These are phyloP conservation scores for Bolboschoenoplectus hybrid DNA, from an alignment of 202 grass and related monocot species.

Conservation along the genomic window DNA sequence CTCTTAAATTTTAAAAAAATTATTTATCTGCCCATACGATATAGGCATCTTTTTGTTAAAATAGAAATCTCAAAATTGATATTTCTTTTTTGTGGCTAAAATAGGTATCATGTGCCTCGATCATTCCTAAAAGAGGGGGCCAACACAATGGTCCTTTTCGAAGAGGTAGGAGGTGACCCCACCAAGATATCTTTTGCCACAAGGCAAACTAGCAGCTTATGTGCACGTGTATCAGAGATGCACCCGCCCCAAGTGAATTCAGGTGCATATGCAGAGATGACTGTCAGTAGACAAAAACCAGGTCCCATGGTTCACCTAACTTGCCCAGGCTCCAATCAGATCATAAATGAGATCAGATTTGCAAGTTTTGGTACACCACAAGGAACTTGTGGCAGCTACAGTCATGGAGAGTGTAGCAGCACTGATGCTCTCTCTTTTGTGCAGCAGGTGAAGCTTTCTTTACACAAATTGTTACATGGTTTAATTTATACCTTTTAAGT, in stretches of 20 bases:
- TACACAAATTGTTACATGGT: conserved; percentile 13
- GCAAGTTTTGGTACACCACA: conserved; percentile 88
- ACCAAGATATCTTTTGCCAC: conserved; percentile 76
- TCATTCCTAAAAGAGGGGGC: conserved; percentile 73
- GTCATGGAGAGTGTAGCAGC: conserved; percentile 83
- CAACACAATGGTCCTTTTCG: conserved; percentile 85
- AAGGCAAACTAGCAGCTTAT: conserved; percentile 60
- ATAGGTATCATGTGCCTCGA: conserved; percentile 90
- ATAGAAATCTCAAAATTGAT: conserved; percentile 6
- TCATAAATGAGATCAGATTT: conserved; percentile 83
- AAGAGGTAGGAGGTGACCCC: conserved; percentile 86
- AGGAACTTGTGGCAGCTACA: conserved; percentile 78
- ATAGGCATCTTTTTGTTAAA: neutral
- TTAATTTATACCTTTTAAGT: conserved; percentile 5
- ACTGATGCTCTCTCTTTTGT: conserved; percentile 63
- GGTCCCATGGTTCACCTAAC: conserved; percentile 65
- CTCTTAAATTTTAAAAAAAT: neutral
- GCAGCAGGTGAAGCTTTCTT: conserved; percentile 62
- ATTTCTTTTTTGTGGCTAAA: neutral
- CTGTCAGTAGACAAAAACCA: conserved; percentile 45
- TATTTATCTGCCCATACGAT: neutral
- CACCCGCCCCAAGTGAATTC: conserved; percentile 74
- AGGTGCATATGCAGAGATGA: conserved; percentile 51
- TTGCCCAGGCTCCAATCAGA: conserved; percentile 66
- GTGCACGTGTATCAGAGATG: conserved; percentile 72